These are phyloP conservation scores for Phtheirospermum japonicum DNA, from an alignment of 257 asterid genomes.

Conservation along the genomic window DNA sequence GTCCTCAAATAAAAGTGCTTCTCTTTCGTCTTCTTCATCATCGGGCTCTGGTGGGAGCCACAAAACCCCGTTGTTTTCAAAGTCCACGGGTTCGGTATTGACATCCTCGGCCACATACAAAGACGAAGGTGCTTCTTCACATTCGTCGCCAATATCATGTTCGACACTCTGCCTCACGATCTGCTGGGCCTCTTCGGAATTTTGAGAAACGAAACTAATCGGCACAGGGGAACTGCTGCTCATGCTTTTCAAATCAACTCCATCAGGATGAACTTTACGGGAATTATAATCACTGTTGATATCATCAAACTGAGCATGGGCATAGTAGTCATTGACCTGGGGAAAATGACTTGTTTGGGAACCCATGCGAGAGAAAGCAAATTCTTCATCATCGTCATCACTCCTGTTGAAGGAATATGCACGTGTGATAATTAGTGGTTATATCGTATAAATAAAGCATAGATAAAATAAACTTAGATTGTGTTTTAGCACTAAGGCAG, in stretches of 20 bases:
- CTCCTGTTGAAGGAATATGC: slow-evolving; percentile 50
- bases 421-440: slow-evolving; percentile 16
- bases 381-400: slow-evolving; percentile 46
- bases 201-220: slow-evolving; percentile 42
- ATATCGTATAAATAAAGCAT: slow-evolving; percentile 3
- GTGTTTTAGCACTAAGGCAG: not conserved
- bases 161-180: slow-evolving; percentile 41
- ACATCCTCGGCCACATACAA: slow-evolving; percentile 63
- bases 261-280: slow-evolving; percentile 52
- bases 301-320: slow-evolving; percentile 49
- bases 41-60: slow-evolving; percentile 99
- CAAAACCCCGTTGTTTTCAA: slow-evolving; percentile 80
- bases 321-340: slow-evolving; percentile 54
- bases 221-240: slow-evolving; percentile 44
- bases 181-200: slow-evolving; percentile 56
- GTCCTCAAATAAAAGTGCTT: slow-evolving; percentile 56
- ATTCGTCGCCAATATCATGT: slow-evolving; percentile 59
- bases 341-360: slow-evolving; percentile 48
- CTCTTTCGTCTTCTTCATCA: slow-evolving; percentile 89
- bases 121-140: slow-evolving; percentile 70
- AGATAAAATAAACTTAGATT: not conserved
- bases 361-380: slow-evolving; percentile 48
- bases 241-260: slow-evolving; percentile 42
- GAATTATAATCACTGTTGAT: slow-evolving; percentile 44
- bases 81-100: slow-evolving; percentile 72